phyloP scores from a whole-genome alignment of 2,329 filamentous ascomycete species.

The Calonectria hawksworthii region DNA sequence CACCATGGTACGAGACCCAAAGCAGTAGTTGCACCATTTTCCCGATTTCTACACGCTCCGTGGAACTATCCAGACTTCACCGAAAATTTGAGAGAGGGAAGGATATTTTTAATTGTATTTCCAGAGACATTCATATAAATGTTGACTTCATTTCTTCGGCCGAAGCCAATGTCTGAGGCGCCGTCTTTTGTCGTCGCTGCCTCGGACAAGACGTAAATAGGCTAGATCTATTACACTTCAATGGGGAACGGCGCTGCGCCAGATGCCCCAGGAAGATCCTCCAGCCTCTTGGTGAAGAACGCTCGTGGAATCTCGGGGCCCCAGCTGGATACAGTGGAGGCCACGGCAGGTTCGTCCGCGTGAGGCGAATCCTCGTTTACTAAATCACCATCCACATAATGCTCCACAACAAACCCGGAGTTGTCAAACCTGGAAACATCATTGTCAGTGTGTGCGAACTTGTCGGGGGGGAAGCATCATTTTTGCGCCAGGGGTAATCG shows the following conservation, averaged over 20 bases:
- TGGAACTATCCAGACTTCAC: not conserved
- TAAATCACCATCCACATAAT: slow-evolving; percentile 24
- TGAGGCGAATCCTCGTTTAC: slow-evolving; percentile 26
- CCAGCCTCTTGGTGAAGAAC: slow-evolving; percentile 24
- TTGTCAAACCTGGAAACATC: slow-evolving; percentile 16
- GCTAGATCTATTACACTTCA: slow-evolving; percentile 11
- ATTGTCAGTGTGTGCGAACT: not conserved
- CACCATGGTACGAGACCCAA: not conserved
- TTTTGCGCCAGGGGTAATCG: not conserved
- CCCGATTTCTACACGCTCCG: not conserved
- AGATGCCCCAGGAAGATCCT: slow-evolving; percentile 14
- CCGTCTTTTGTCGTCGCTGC: not conserved
- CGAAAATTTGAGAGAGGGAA: not conserved
- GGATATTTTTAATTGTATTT: not conserved
- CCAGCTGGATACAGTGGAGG: slow-evolving; percentile 24
- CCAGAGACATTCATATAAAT: not conserved
- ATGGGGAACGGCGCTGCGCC: not conserved
- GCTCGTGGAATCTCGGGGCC: slow-evolving; percentile 19
- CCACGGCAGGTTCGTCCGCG: slow-evolving; percentile 18
- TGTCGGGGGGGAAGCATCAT: not conserved
- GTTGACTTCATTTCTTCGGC: not conserved
- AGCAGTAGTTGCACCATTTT: not conserved
- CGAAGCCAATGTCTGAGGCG: too few species aligned
- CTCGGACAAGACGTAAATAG: not conserved
- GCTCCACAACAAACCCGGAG: slow-evolving; percentile 22